Percentiles rank a stretch among this genome's conserved stretches.
Evolutionary conservation across 768 basidiomycete genomes (phyloP).

Genomic region (Suillus variegatus): DNA sequence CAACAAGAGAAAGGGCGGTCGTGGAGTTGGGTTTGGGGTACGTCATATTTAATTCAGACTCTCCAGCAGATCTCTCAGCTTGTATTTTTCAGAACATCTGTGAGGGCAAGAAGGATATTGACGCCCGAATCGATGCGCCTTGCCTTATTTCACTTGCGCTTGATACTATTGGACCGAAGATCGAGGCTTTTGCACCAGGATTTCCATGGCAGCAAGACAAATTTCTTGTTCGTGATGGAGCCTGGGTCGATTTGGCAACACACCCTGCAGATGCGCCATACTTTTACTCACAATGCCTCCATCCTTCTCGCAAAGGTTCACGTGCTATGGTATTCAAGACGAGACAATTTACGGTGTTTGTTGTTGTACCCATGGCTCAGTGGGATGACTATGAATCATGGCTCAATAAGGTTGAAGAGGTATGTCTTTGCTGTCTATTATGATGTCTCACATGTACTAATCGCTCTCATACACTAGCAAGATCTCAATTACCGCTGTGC

Average conservation of each 20-base stretch:
- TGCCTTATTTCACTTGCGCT: conserved; percentile 3
- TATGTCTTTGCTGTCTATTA: background rate
- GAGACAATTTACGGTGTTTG: conserved; percentile 3
- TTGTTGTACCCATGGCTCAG: conserved; percentile 4
- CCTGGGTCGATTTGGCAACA: conserved; percentile 9
- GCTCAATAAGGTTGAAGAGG: background rate
- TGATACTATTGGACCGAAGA: background rate
- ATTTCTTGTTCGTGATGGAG: background rate
- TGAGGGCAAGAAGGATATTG: conserved; percentile 7
- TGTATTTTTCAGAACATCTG: too few relatives aligned
- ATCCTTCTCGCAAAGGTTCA: conserved; percentile 1
- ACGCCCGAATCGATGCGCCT: background rate
- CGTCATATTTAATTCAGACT: background rate
- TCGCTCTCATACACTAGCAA: background rate
- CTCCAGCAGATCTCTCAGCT: background rate
- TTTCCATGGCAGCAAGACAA: background rate
- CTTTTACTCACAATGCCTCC: conserved; percentile 9
- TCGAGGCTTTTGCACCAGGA: background rate
- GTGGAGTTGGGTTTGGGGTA: conserved; percentile 7
- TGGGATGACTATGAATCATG: background rate
- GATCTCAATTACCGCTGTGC: background rate
- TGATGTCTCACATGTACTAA: background rate
- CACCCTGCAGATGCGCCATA: conserved; percentile 2
- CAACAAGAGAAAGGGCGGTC: background rate
- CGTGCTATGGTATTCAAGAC: conserved; percentile 7